A percentile compares a stretch with the other conserved stretches of the same genome.
Evolutionary conservation across 495 filamentous ascomycete genomes (phyloP).

Genomic region (Jackrogersella minutella): DNA sequence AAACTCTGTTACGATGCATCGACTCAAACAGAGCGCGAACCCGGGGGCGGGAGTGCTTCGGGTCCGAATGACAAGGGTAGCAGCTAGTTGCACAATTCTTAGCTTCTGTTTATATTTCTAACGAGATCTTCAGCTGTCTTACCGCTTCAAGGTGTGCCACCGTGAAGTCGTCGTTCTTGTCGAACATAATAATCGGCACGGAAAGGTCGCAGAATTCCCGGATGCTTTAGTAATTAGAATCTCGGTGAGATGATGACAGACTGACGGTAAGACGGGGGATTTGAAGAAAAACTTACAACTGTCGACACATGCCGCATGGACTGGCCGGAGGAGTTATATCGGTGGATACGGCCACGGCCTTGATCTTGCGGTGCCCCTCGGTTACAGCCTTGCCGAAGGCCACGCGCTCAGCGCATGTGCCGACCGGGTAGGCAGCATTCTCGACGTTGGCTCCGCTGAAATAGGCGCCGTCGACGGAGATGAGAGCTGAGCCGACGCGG

Average conservation of each 20-base stretch:
- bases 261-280: neutral
- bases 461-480: slow-evolving; percentile 68
- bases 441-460: slow-evolving; percentile 89
- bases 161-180: slow-evolving; percentile 70
- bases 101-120: slow-evolving; percentile 2
- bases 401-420: slow-evolving; percentile 91
- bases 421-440: slow-evolving; percentile 91
- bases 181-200: slow-evolving; percentile 91
- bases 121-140: slow-evolving; percentile 42
- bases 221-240: slow-evolving; percentile 60
- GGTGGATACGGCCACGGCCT: slow-evolving; percentile 85
- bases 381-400: slow-evolving; percentile 82
- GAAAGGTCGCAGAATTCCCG: slow-evolving; percentile 75
- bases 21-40: slow-evolving; percentile 12
- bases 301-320: slow-evolving; percentile 76
- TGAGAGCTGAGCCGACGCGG: slow-evolving; percentile 84
- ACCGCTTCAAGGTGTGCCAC: slow-evolving; percentile 81
- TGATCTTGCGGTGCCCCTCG: slow-evolving; percentile 73
- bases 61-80: slow-evolving; percentile 79
- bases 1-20: neutral
- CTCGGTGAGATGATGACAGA: neutral
- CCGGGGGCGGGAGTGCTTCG: slow-evolving; percentile 56
- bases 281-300: slow-evolving; percentile 55
- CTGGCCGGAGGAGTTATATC: slow-evolving; percentile 76
- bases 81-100: slow-evolving; percentile 53